Evolutionary conservation across 2,329 filamentous ascomycete genomes (phyloP), one percentile per base, ranked within the genome.

Genomic region (Paracoccidioides brasiliensis): DNA sequence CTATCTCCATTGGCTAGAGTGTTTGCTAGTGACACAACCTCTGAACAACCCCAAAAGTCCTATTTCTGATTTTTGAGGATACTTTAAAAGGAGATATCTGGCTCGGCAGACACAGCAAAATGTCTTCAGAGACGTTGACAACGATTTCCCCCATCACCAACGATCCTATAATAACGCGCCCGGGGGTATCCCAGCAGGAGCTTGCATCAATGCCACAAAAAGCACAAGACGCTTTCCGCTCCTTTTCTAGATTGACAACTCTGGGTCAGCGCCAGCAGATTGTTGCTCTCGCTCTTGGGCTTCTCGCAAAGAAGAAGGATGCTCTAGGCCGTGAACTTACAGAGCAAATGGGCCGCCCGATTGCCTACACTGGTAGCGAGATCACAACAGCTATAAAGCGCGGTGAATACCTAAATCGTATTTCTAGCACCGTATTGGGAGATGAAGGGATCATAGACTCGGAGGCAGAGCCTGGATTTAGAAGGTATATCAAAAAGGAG

Each of bases 141-240:
- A 96, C 91, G 61, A 90, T 96, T 71, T 97, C 91, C 3, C 91
- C 91, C 56, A 85, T 82, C 60, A 96, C 90, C 62, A 91, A 93
- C 72, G 83, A 90, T 74, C 78, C 86, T 56, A 82, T 97, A 69
- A 72, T 95, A 62, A 88, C 85, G 58, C 83, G 90, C 62, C 83
- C 83, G 70, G 89, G 88, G 63, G 78, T 86, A 61, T 85, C 87
- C 46, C 72, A 80, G 41, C 73, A 79, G 33, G 87, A 95, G 60
- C 76, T 95, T 52, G 76, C 84, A 52, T 73, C 79, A 56, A 75
- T 96, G n/a, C 85, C 90, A 53, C 77, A 81, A 63, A 78, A 79
- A 57, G 85, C 90, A 54, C 80, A 83, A 45, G 78, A 82, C 61
- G 88, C 89, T 6, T 96, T 95, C 72, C 72, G 84, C 60, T 81